Conservation (phyloP, 1,284 basidiomycete species). For the Ustilago tritici region DNA sequence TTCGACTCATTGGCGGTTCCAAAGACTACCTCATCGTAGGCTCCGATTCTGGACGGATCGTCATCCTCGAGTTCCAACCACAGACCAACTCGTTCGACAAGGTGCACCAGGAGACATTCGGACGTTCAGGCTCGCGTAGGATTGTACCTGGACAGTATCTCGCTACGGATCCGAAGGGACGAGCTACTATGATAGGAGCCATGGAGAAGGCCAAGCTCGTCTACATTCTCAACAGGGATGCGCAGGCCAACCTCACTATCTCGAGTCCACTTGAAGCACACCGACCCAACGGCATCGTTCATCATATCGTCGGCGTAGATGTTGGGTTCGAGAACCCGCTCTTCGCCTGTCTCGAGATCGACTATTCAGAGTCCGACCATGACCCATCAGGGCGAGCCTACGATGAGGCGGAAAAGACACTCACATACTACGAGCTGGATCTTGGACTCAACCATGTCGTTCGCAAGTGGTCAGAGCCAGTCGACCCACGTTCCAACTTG, state of each 20-base stretch:
- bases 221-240: slow-evolving; percentile 68
- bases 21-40: slow-evolving; percentile 68
- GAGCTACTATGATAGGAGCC: slow-evolving; percentile 67
- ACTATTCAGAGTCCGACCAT: slow-evolving; percentile 67
- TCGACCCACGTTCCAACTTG: slow-evolving; percentile 60
- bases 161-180: slow-evolving; percentile 68
- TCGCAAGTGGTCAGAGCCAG: slow-evolving; percentile 66
- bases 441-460: slow-evolving; percentile 69
- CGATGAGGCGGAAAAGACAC: slow-evolving; percentile 56
- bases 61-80: slow-evolving; percentile 65
- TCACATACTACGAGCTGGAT: slow-evolving; percentile 70
- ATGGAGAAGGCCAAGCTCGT: slow-evolving; percentile 68
- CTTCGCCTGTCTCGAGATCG: slow-evolving; percentile 68
- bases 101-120: slow-evolving; percentile 68
- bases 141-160: slow-evolving; percentile 68
- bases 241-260: slow-evolving; percentile 68
- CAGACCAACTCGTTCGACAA: slow-evolving; percentile 58
- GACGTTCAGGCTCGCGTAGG: slow-evolving; percentile 65
- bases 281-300: slow-evolving; percentile 61
- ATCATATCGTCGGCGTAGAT: slow-evolving; percentile 66
- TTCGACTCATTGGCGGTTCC: slow-evolving; percentile 63
- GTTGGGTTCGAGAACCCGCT: slow-evolving; percentile 69
- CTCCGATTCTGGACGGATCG: slow-evolving; percentile 67
- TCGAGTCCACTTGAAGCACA: slow-evolving; percentile 68
- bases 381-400: slow-evolving; percentile 65